Conservation (phyloP, 345 rosid genomes). For the Lepidium aucheri region DNA sequence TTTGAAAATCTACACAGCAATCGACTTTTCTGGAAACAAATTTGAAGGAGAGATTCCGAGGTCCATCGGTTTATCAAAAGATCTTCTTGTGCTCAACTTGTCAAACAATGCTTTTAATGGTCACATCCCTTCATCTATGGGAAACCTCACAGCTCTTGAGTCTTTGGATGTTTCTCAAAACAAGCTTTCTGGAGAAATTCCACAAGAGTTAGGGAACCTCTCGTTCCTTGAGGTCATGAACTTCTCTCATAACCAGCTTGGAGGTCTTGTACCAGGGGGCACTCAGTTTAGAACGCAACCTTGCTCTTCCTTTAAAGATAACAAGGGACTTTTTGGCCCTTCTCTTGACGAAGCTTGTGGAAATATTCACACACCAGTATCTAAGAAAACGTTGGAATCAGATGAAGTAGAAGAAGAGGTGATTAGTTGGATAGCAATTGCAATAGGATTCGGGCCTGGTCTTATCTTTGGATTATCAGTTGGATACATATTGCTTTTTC, state of each 20-base stretch:
- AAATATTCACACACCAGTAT: too few species aligned
- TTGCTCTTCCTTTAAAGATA: too few species aligned
- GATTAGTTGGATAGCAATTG: not conserved
- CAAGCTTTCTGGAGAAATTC: slow-evolving; percentile 1
- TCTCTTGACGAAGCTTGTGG: too few species aligned
- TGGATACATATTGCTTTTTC: not conserved
- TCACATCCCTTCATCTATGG: slow-evolving; percentile 3
- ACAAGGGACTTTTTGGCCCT: too few species aligned
- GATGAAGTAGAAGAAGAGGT: not conserved
- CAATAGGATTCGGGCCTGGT: not conserved
- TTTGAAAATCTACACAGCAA: too few species aligned
- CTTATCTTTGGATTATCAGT: not conserved
- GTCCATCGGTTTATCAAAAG: too few species aligned
- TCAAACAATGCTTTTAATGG: not conserved
- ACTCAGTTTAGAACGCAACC: too few species aligned
- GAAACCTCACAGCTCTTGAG: not conserved
- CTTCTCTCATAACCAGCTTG: not conserved
- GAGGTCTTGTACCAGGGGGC: too few species aligned
- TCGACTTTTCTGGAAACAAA: too few species aligned
- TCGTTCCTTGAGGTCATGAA: not conserved
- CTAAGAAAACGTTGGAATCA: too few species aligned
- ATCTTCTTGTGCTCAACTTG: too few species aligned
- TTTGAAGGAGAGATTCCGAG: too few species aligned
- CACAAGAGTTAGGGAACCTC: not conserved
- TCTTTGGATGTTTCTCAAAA: slow-evolving; percentile 16